Conservation (phyloP, 768 basidiomycete species). For the Cystofilobasidium macerans region DNA sequence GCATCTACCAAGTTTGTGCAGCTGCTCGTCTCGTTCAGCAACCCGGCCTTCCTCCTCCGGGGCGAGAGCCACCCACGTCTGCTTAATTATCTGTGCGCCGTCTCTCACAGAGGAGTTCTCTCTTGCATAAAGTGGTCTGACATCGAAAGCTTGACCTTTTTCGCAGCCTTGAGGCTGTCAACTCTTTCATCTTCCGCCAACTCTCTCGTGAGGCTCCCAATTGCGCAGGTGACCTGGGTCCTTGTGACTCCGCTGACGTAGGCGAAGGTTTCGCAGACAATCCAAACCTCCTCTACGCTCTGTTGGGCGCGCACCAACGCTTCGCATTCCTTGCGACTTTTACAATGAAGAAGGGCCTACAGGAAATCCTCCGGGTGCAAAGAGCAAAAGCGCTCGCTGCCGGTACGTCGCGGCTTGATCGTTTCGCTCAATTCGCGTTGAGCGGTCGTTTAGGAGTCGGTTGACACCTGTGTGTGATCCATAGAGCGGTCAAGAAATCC, state of each 20-base stretch:
- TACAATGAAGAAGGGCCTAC: conserved; percentile 70
- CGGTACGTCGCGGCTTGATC: conserved; percentile 18
- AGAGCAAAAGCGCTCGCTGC: conserved; percentile 46
- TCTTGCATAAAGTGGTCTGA: too few relatives aligned
- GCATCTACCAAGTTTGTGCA: conserved; percentile 76
- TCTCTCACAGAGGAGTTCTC: not conserved
- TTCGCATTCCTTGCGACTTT: conserved; percentile 90
- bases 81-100: conserved; percentile 72
- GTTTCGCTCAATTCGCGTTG: too few relatives aligned
- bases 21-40: conserved; percentile 82
- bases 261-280: conserved; percentile 49
- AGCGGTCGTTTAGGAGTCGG: too few relatives aligned
- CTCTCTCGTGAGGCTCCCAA: conserved; percentile 35
- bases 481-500: not conserved
- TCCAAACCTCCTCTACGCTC: conserved; percentile 73
- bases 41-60: conserved; percentile 73
- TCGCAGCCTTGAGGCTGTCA: conserved; percentile 65
- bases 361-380: conserved; percentile 68
- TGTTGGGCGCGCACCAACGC: conserved; percentile 67
- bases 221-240: not conserved
- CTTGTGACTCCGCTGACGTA: not conserved
- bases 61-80: conserved; percentile 92
- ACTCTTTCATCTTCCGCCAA: conserved; percentile 65
- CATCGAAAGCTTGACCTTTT: conserved; percentile 39
- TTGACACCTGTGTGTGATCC: not conserved